Conservation (phyloP, 179 eudicot genomes). For the Camellia oleifera region DNA sequence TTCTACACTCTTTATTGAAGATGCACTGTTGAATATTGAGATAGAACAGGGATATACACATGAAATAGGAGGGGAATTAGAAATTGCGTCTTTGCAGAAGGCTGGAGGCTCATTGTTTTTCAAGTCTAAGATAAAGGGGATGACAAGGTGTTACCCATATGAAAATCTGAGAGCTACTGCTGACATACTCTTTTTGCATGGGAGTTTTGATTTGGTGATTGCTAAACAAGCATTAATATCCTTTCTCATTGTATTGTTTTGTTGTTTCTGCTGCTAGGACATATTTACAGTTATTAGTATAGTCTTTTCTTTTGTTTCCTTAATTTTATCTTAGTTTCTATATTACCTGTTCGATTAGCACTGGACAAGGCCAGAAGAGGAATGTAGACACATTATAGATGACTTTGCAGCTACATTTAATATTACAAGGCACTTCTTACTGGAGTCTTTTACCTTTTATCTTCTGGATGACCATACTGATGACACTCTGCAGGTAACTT, state of each 20-base stretch:
- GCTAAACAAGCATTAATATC: slow-evolving; percentile 98
- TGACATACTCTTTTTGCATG: slow-evolving; percentile 79
- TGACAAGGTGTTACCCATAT: slow-evolving; percentile 82
- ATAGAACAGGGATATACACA: slow-evolving; percentile 47
- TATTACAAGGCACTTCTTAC: slow-evolving; percentile 64
- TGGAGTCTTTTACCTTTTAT: slow-evolving; percentile 86
- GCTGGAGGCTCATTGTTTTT: slow-evolving; percentile 58
- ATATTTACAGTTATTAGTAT: not conserved
- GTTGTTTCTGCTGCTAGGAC: not conserved
- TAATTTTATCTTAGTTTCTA: slow-evolving; percentile 61
- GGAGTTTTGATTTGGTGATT: slow-evolving; percentile 80
- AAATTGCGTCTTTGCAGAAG: slow-evolving; percentile 64
- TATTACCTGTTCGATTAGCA: slow-evolving; percentile 91
- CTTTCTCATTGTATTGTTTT: slow-evolving; percentile 30
- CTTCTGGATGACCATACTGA: slow-evolving; percentile 86
- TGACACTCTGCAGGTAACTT: slow-evolving; percentile 74
- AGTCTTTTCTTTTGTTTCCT: slow-evolving; percentile 21
- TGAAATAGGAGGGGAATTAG: slow-evolving; percentile 44
- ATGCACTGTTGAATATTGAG: slow-evolving; percentile 86
- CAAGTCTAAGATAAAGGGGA: slow-evolving; percentile 62
- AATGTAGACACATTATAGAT: slow-evolving; percentile 73
- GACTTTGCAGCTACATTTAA: slow-evolving; percentile 89
- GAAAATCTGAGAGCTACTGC: slow-evolving; percentile 77
- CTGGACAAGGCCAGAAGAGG: slow-evolving; percentile 64
- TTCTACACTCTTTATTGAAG: slow-evolving; percentile 84